Evolutionary conservation across 2,329 filamentous ascomycete species (phyloP), one percentile per base, ranked within the genome.

Genomic region (Aspergillus brunneoviolaceus): DNA sequence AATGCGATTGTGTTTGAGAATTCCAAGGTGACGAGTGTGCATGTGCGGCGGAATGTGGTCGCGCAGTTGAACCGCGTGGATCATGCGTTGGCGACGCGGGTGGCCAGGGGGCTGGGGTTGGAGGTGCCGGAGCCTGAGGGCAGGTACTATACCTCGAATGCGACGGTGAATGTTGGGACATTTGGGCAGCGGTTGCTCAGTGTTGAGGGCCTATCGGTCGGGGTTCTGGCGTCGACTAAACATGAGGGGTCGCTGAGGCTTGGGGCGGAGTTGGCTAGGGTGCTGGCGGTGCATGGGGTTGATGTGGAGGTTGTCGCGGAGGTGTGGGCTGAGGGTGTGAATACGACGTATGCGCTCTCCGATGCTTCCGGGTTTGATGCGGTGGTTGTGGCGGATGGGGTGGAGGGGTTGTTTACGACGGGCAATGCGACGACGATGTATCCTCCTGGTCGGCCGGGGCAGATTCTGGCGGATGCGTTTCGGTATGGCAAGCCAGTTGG

Each of bases 1-100:
- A 88, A 91, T 71, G 88, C 87, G 0, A 85, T 91, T 57, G 86
- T 89, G 27, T 91, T 91, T 72, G 89, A 92, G 76, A 83, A 82
- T 0, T 82, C 85, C 21, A 83, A 89, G 14, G 67, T 91, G 31
- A 76, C 80, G 65, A 87, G 84, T 49, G 65, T 74, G 0, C 69
- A 81, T 1, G 85, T 91, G 16, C 86, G 86, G 74, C 74, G 83
- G 65, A 90, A 90, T 64, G 85, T 89, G 1, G 79, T 92, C 47
- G 77, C 77, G 14, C 88, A 91, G 70, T 81, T 92, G 12, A 92
- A 91, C 79, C 82, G 81, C 48, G 79, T 91, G 67, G 85, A 82
- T 72, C 82, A 91, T 70, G 86, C 90, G 66, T 74, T 92, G 12
- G 88, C 89, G 2, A 77, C 74, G 2, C 86, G 88, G 11, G 88